Evolutionary conservation across 78 protist genomes (phyloP), one percentile per base, ranked within the genome.

Genomic region (Dictyostelium firmibasis): DNA sequence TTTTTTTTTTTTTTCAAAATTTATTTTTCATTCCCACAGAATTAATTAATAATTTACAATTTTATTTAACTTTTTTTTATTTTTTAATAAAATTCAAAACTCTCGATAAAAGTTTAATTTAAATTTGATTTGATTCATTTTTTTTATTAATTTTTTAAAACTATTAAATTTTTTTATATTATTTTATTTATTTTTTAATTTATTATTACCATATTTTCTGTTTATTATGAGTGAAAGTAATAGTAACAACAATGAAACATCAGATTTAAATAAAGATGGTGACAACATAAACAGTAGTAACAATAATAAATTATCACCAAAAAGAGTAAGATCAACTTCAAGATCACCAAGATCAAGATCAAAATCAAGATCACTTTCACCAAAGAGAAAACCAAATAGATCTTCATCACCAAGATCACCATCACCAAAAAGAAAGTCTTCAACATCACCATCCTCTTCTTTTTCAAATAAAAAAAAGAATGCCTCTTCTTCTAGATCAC

Each of bases 281-380:
- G 77, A 29, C 16, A 25, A 27, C 10, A 67, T 10, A 25, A 67
- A 10, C 14, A 67, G 3, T 10, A 25, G 10, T 10, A 25, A 27
- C 1, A 67, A 35, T 35, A 72, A 72, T 0, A 10, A 67, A 67
- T 3, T 27, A 67, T 67, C 75, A n/a, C 31, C 75, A 11, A 67
- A 57, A 67, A 67, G 75, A 67, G 31, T 29, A 67, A 67, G 75
- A 27, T 10, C 75, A 67, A 67, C 38, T 25, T 67, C 75, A 67
- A n/a, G 70, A 62, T 62, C 74, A 64, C 74, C 74, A 64, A 70
- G 79, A 31, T 70, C 78, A 31, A 76, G 83, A 13, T 82, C 86
- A 60, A 57, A 43, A 82, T 57, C 75, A 64, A 29, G 93, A 16
- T 86, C 92, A 35, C 77, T 74, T 14, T 57, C 33, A 31, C 36